Evolutionary conservation across 805 yeast genomes (phyloP).

Genomic region (Wickerhamomyces subpelliculosus): DNA sequence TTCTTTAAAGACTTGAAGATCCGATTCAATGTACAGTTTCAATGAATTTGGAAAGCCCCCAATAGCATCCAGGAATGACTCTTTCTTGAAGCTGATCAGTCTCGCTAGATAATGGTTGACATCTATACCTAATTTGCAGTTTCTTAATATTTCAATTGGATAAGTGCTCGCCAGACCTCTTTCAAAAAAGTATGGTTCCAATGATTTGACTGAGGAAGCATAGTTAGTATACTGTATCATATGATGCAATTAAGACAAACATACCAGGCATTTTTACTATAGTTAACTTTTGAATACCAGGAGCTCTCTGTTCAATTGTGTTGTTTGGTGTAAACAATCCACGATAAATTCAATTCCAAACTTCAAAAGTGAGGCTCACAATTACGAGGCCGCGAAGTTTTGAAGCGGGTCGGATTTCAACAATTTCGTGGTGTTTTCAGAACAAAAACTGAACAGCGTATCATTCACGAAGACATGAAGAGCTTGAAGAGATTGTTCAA

Average conservation of each 20-base stretch:
- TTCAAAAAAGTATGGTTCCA: slow-evolving; percentile 66
- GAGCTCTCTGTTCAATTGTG: too few species aligned
- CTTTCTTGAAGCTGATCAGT: slow-evolving; percentile 53
- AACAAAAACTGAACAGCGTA: neutral
- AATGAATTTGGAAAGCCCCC: slow-evolving; percentile 76
- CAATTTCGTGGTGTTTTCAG: neutral
- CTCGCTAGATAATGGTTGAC: slow-evolving; percentile 71
- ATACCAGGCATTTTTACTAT: neutral
- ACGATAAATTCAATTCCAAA: too few species aligned
- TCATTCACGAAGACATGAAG: neutral
- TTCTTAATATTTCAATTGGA: slow-evolving; percentile 57
- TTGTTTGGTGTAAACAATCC: too few species aligned
- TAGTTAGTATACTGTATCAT: neutral
- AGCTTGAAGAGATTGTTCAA: neutral
- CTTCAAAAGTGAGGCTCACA: neutral
- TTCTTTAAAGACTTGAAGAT: slow-evolving; percentile 52
- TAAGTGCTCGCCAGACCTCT: slow-evolving; percentile 52
- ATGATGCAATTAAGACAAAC: too few species aligned
- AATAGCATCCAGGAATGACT: slow-evolving; percentile 64
- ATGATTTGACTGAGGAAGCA: slow-evolving; percentile 36
- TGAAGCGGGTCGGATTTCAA: too few species aligned
- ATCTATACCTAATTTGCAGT: slow-evolving; percentile 75
- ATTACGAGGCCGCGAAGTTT: neutral
- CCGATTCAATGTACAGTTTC: slow-evolving; percentile 48
- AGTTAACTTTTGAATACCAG: too few species aligned